phyloP scores from a whole-genome alignment of 2,329 filamentous ascomycete genomes.

The Boeremia exigua region DNA sequence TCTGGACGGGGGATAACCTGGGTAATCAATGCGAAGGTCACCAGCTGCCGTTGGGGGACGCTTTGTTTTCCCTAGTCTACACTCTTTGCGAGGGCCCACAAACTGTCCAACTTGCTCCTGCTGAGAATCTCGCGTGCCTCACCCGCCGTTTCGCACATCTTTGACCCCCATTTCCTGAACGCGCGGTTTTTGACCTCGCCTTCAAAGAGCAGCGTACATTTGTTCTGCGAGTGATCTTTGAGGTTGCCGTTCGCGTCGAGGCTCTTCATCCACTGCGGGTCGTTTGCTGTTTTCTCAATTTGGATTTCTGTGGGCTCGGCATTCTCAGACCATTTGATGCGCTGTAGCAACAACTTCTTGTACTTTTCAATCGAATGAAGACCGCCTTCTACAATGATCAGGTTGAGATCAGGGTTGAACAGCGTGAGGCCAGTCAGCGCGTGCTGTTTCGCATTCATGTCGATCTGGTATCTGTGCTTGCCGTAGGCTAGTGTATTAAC shows the following conservation, averaged over 20 bases:
- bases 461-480: conserved; percentile 91
- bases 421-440: conserved; percentile 88
- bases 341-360: conserved; percentile 90
- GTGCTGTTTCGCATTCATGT: conserved; percentile 88
- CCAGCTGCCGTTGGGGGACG: too few species aligned
- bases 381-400: conserved; percentile 92
- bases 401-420: conserved; percentile 85
- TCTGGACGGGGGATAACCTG: too few species aligned
- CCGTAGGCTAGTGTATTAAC: conserved; percentile 89
- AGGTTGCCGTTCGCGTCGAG: conserved; percentile 78
- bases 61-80: conserved; percentile 10
- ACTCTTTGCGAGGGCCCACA: conserved; percentile 89
- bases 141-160: conserved; percentile 90
- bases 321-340: conserved; percentile 95
- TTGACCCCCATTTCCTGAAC: conserved; percentile 85
- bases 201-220: conserved; percentile 86
- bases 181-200: conserved; percentile 80
- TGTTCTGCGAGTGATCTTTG: conserved; percentile 82
- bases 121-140: conserved; percentile 82
- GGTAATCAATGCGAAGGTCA: too few species aligned
- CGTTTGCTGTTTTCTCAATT: conserved; percentile 65
- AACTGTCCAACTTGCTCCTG: conserved; percentile 89
- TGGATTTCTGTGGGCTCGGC: conserved; percentile 67
- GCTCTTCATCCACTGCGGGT: conserved; percentile 76
- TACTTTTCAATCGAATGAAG: conserved; percentile 81